Evolutionary conservation across 192 early-diverging fungal species (phyloP), one percentile per base, ranked within the genome.

Genomic region (Umbelopsis ramanniana): DNA sequence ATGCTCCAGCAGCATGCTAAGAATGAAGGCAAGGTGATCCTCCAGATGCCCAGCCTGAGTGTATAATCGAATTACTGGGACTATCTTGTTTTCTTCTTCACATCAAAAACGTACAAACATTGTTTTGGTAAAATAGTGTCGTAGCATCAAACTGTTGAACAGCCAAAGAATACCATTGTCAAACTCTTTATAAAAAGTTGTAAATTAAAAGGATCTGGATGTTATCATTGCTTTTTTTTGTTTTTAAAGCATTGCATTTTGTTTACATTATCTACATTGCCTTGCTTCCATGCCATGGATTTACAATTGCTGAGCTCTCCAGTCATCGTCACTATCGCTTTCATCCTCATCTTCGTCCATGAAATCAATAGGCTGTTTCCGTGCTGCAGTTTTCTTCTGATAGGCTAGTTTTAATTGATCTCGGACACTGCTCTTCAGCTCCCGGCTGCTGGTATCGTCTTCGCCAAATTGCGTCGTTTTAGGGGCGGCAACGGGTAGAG

Each of bases 31-130:
- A 90, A 85, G 46, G 80, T 83, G 43, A 90, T 95, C 47, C 76
- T 93, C 67, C 83, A 93, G 29, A 96, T 98, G 93, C 96, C 96
- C 2, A 92, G 94, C 15, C 33, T 63, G 33, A 35, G 29, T 23
- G 73, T 93, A 19, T 80, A 72, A n/a, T n/a, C n/a, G n/a, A 3
- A 77, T 79, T 29, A 82, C 6, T 54, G 23, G 4, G n/a, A 14
- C 10, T 11, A 54, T 54, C 22, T 23, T 43, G 40, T 8, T 40
- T 40, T 40, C 11, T 43, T 12, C 6, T 43, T 43, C 40, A 43
- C 40, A 43, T 43, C 40, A 43, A 4, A 43, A 43, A 43, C 11
- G 40, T 12, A 43, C 40, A 43, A 43, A 43, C 6, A 7, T 11
- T 43, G 40, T 43, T 4, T 43, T 43, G 40, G 11, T 43, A 6